Evolutionary conservation across 106 monocot genomes (phyloP).

Genomic region (Amphibolis antarctica): DNA sequence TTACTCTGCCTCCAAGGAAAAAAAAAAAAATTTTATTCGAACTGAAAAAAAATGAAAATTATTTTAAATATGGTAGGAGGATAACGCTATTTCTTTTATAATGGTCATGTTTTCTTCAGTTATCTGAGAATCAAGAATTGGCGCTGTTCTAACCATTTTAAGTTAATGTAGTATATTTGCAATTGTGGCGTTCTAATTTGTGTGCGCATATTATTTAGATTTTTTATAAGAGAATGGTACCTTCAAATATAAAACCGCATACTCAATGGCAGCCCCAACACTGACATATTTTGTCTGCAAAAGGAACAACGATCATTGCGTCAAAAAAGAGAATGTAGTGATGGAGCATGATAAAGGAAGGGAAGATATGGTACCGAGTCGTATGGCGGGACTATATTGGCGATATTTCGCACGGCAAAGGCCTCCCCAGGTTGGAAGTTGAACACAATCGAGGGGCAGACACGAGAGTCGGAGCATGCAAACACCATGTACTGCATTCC

Average conservation of each 20-base stretch:
- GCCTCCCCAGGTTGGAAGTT: conserved; percentile 76
- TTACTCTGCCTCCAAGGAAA: no score
- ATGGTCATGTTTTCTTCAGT: no score
- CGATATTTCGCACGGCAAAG: conserved; percentile 74
- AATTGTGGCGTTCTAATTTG: no score
- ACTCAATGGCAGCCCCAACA: conserved; percentile 68
- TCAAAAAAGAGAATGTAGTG: background rate
- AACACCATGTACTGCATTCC: conserved; percentile 71
- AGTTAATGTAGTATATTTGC: background rate
- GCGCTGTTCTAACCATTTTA: no score
- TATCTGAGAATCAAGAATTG: no score
- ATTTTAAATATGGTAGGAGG: no score
- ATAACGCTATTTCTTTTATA: no score
- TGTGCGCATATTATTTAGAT: no score
- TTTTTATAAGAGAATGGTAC: no score
- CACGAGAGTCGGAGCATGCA: conserved; percentile 78
- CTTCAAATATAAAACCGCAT: conserved; percentile 68
- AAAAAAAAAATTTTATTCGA: no score
- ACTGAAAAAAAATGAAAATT: background rate
- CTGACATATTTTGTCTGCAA: conserved; percentile 51
- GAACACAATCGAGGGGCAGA: conserved; percentile 69
- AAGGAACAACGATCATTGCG: background rate
- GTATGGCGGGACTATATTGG: conserved; percentile 71
- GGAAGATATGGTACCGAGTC: conserved; percentile 24
- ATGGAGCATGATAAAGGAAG: background rate